A percentile compares a stretch with the other conserved stretches of the same genome.
phyloP scores from a whole-genome alignment of 345 rosid species.

The Citrus glauca region DNA sequence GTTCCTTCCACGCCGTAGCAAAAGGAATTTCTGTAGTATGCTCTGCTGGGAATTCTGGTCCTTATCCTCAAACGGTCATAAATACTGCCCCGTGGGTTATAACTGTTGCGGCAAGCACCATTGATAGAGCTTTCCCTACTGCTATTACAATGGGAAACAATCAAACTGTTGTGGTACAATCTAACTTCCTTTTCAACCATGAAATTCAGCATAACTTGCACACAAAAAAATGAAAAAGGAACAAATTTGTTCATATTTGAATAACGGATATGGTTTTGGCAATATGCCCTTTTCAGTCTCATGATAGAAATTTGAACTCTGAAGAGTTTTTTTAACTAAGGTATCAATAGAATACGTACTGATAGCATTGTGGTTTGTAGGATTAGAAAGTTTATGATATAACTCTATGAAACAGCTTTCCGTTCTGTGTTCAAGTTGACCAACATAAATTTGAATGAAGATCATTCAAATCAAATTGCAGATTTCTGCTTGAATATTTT shows the following conservation, averaged over 20 bases:
- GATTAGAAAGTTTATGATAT: not conserved
- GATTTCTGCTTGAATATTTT: not conserved
- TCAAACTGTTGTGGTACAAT: conserved; percentile 29
- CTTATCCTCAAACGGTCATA: conserved; percentile 19
- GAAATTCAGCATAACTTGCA: not conserved
- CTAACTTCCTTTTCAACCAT: conserved; percentile 5
- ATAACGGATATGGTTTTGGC: not conserved
- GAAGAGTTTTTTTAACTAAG: not conserved
- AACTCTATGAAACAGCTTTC: not conserved
- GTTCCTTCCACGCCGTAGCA: conserved; percentile 36
- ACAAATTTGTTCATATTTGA: not conserved
- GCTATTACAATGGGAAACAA: conserved; percentile 24
- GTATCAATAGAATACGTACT: not conserved
- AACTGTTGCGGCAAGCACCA: conserved; percentile 36
- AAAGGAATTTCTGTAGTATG: conserved; percentile 31
- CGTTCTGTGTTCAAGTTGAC: not conserved
- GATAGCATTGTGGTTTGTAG: not conserved
- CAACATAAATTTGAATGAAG: not conserved
- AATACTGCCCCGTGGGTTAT: conserved; percentile 37
- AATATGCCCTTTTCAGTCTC: not conserved
- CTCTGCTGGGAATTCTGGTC: conserved; percentile 35
- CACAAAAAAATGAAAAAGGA: not conserved
- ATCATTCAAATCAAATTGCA: not conserved
- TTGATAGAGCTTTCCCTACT: conserved; percentile 35
- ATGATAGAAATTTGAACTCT: not conserved